These are phyloP conservation scores for Diaporthe nobilis DNA, from an alignment of 2,329 filamentous ascomycete genomes.

Conservation along the genomic window DNA sequence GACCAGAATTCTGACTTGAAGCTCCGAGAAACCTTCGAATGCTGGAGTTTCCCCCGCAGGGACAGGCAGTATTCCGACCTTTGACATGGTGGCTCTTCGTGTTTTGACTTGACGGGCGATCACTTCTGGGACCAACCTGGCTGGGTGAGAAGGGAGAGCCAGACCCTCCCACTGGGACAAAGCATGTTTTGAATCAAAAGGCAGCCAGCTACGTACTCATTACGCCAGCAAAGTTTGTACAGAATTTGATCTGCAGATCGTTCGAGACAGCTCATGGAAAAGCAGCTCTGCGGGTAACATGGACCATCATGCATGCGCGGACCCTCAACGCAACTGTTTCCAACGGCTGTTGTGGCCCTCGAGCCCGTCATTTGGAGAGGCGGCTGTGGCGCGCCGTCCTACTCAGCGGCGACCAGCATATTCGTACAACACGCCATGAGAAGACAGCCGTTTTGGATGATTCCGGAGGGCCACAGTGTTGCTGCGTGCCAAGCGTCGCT, in stretches of 20 bases:
- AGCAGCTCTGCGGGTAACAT: constrained; percentile 9
- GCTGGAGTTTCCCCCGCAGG: constrained; percentile 32
- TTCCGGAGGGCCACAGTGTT: background rate
- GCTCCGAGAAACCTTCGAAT: constrained; percentile 36
- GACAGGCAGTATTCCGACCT: constrained; percentile 36
- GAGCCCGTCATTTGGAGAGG: background rate
- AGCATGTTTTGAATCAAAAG: constrained; percentile 29
- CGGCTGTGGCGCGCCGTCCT: background rate
- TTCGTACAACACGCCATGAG: constrained; percentile 17
- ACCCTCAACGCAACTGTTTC: background rate
- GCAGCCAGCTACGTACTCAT: constrained; percentile 6
- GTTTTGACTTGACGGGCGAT: background rate
- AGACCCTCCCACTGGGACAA: constrained; percentile 7
- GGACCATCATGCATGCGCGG: background rate
- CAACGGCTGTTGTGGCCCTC: constrained; percentile 17
- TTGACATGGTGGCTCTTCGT: constrained; percentile 30
- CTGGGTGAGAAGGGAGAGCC: background rate
- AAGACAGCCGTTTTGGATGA: background rate
- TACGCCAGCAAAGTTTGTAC: background rate
- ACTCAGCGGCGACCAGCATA: background rate
- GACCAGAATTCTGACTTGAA: constrained; percentile 36
- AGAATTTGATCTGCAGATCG: constrained; percentile 10
- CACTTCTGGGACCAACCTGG: constrained; percentile 18
- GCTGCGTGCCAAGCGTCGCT: constrained; percentile 5
- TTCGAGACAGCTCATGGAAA: constrained; percentile 21